Evolutionary conservation across 208 protist species (phyloP).

Genomic region (Leishmania amazonensis): DNA sequence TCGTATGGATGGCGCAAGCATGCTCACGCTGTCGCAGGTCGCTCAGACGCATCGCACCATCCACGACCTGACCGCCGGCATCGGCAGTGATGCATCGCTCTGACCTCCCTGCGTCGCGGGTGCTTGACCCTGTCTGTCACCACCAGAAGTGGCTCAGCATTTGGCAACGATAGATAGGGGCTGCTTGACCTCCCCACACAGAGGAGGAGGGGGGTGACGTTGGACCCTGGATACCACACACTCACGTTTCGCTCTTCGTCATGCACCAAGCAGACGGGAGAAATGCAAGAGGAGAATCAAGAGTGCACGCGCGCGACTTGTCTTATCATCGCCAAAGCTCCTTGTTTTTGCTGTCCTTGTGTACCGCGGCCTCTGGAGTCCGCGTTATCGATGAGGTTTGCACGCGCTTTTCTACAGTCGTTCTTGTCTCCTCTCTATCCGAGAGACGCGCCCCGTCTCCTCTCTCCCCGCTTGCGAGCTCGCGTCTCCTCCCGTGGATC

Average conservation of each 20-base stretch:
- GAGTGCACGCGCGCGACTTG: background rate
- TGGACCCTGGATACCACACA: background rate
- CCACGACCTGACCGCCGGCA: background rate
- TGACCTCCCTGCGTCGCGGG: background rate
- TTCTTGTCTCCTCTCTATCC: background rate
- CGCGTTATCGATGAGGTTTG: background rate
- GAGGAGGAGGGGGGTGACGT: background rate
- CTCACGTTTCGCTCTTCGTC: background rate
- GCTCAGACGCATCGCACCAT: background rate
- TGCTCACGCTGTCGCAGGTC: background rate
- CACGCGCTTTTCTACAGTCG: background rate
- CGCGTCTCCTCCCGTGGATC: background rate
- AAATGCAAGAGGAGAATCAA: background rate
- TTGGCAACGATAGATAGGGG: background rate
- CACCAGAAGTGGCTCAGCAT: background rate
- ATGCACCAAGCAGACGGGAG: background rate
- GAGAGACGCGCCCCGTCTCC: background rate
- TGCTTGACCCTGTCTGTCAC: background rate
- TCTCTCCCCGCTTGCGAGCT: background rate
- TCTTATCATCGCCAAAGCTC: background rate
- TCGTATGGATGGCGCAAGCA: background rate
- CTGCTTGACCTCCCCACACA: background rate
- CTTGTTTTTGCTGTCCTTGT: background rate
- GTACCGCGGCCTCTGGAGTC: background rate
- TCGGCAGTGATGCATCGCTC: background rate